Evolutionary conservation across 441 rosid genomes (phyloP).

Genomic region (Mallotus repandus): DNA sequence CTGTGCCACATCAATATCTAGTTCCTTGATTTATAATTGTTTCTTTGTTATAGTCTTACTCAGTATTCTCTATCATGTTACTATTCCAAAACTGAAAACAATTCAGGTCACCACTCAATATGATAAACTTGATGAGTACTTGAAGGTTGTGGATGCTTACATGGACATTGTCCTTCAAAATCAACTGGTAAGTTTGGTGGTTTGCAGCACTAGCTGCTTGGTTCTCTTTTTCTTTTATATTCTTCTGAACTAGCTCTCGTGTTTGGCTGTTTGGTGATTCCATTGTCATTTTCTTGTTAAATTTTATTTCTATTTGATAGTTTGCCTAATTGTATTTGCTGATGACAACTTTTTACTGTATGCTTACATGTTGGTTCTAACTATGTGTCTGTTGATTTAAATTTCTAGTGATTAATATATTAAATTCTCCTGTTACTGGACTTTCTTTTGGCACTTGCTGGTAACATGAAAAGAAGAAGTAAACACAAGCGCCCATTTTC

Average conservation of each 20-base stretch:
- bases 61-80: slow-evolving; percentile 14
- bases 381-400: not conserved
- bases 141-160: slow-evolving; percentile 79
- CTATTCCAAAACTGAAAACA: slow-evolving; percentile 10
- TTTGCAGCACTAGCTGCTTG: slow-evolving; percentile 4
- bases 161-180: slow-evolving; percentile 73
- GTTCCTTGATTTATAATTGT: not conserved
- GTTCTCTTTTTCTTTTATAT: slow-evolving; percentile 8
- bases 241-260: slow-evolving; percentile 13
- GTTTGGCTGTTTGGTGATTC: slow-evolving; percentile 10
- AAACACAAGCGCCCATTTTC: not conserved
- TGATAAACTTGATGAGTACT: slow-evolving; percentile 61
- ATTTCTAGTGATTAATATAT: not conserved
- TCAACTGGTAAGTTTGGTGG: slow-evolving; percentile 58
- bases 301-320: not conserved
- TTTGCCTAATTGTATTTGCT: not conserved
- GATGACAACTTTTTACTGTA: slow-evolving; percentile 5
- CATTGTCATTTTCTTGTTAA: not conserved
- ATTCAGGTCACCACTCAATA: slow-evolving; percentile 57
- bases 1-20: not conserved
- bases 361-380: slow-evolving; percentile 13
- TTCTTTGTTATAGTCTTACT: slow-evolving; percentile 4
- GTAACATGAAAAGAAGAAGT: not conserved
- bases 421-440: not conserved
- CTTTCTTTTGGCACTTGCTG: not conserved